A percentile compares a stretch with the other conserved stretches of the same genome.
phyloP scores from a whole-genome alignment of 371 early-diverging fungal species.

The Conidiobolus incongruus region DNA sequence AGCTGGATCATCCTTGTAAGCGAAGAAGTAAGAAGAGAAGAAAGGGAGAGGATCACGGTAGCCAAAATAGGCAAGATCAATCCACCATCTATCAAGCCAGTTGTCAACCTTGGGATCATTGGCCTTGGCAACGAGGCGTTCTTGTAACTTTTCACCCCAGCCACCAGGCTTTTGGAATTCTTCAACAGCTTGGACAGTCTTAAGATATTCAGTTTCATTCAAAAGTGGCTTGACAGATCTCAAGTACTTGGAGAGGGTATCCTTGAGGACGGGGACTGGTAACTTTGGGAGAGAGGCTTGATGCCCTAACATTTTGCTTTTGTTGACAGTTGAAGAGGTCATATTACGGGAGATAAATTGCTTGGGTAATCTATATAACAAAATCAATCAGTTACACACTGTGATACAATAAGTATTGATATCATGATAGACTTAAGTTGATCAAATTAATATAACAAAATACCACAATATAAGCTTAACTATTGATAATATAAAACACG shows the following conservation, averaged over 20 bases:
- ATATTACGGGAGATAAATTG: too few species aligned
- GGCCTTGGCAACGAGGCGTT: slow-evolving; percentile 45
- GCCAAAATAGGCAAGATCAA: slow-evolving; percentile 73
- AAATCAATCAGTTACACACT: too few species aligned
- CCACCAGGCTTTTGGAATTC: slow-evolving; percentile 69
- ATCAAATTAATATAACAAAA: too few species aligned
- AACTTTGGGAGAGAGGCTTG: slow-evolving; percentile 55
- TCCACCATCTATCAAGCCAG: slow-evolving; percentile 96
- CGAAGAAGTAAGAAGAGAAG: slow-evolving; percentile 65
- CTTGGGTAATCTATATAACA: too few species aligned
- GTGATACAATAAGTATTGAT: too few species aligned
- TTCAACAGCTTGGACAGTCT: slow-evolving; percentile 38
- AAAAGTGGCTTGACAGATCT: slow-evolving; percentile 51
- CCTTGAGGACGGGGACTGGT: slow-evolving; percentile 69
- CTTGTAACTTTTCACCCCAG: slow-evolving; percentile 57
- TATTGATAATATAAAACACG: too few species aligned
- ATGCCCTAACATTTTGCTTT: too few species aligned
- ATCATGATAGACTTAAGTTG: too few species aligned
- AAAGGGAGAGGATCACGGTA: slow-evolving; percentile 90
- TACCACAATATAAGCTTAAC: too few species aligned
- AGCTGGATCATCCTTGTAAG: slow-evolving; percentile 57
- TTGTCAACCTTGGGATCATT: slow-evolving; percentile 36
- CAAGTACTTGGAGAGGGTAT: slow-evolving; percentile 61
- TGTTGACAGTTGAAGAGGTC: too few species aligned
- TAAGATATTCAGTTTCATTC: slow-evolving; percentile 38